Conservation (phyloP, 352 stramenopile species). For the Aphanomyces astaci region DNA sequence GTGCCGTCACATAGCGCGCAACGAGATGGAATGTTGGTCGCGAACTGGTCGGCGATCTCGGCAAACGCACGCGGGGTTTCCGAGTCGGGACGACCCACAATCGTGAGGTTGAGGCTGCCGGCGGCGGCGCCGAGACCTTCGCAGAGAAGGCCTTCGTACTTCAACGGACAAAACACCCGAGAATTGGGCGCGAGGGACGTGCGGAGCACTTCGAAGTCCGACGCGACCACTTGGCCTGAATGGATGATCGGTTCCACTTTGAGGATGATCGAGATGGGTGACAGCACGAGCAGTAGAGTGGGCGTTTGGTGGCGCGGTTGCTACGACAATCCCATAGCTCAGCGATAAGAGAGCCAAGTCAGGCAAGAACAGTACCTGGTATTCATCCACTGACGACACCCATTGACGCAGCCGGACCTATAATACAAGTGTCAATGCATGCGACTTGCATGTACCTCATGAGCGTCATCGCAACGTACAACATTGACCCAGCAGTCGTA, state of each 20-base stretch:
- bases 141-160: constrained; percentile 17
- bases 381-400: constrained; percentile 22
- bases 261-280: constrained; percentile 22
- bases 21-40: constrained; percentile 22
- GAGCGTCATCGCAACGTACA: background rate
- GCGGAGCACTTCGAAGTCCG: constrained; percentile 17
- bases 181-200: constrained; percentile 16
- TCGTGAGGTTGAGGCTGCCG: constrained; percentile 19
- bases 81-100: constrained; percentile 9
- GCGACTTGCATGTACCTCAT: background rate
- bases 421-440: too few relatives aligned
- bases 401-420: constrained; percentile 23
- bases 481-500: constrained; percentile 24
- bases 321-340: background rate
- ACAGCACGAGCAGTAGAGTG: constrained; percentile 19
- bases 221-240: background rate
- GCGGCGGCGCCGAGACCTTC: constrained; percentile 13
- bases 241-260: constrained; percentile 21
- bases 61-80: constrained; percentile 19
- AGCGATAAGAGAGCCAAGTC: background rate
- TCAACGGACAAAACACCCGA: constrained; percentile 17
- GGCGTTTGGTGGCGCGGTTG: constrained; percentile 23
- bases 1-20: constrained; percentile 18
- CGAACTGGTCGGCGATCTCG: constrained; percentile 23
- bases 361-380: too few relatives aligned